Percentiles rank a stretch among this genome's conserved stretches.
These are phyloP conservation scores for Apium graveolens DNA, from an alignment of 129 eudicot genomes.

Conservation along the genomic window DNA sequence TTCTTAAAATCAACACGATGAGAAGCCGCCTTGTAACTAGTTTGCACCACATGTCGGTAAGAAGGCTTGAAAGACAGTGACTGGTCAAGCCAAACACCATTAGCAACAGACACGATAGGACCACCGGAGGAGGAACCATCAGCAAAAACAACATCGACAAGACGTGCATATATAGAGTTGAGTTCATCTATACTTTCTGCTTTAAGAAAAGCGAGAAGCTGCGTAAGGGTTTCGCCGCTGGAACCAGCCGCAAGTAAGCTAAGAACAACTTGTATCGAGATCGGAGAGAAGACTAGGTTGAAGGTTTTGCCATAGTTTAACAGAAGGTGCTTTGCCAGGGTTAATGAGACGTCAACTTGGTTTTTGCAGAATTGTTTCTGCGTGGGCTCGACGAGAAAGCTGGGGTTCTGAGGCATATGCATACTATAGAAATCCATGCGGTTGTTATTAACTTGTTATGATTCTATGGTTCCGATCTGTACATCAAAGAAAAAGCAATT, in stretches of 20 bases:
- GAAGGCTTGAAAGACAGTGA: slow-evolving; percentile 14
- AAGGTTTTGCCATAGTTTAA: neutral
- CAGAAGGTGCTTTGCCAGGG: neutral
- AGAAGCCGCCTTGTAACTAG: slow-evolving; percentile 20
- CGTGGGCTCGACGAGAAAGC: too few species aligned
- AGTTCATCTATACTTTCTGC: neutral
- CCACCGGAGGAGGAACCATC: too few species aligned
- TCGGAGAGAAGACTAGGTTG: neutral
- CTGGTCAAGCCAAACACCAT: slow-evolving; percentile 17
- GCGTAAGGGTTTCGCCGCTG: neutral
- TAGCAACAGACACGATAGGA: neutral
- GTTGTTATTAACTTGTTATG: too few species aligned
- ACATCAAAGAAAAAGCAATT: too few species aligned
- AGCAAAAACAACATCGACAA: neutral
- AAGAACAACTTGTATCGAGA: neutral
- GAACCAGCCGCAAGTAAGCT: slow-evolving; percentile 1
- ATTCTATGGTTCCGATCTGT: too few species aligned
- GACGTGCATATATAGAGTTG: neutral
- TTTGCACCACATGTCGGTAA: slow-evolving; percentile 13
- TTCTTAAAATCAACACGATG: slow-evolving; percentile 2
- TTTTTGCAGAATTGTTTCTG: too few species aligned
- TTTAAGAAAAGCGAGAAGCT: neutral
- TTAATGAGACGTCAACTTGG: neutral
- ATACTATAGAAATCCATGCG: too few species aligned
- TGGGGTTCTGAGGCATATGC: too few species aligned